Conservation (phyloP, 2,329 filamentous ascomycete genomes). For the Coniochaeta sp. region DNA sequence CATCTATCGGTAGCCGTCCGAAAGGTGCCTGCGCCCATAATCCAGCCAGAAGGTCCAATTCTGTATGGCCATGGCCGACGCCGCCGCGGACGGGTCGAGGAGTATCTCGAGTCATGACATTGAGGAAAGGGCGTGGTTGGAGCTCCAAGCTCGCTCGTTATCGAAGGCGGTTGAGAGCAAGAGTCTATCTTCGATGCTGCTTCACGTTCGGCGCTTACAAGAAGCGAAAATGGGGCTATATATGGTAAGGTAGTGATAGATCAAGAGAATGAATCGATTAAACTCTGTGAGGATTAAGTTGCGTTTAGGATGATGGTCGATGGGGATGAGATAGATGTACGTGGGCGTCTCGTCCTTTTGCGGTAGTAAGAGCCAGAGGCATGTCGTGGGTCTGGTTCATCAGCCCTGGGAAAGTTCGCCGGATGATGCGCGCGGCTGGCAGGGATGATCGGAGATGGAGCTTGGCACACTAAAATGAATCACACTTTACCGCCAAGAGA, state of each 20-base stretch:
- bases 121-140: slow-evolving; percentile 3
- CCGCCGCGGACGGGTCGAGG: slow-evolving; percentile 22
- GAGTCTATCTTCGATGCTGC: not conserved
- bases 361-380: not conserved
- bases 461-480: not conserved
- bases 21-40: slow-evolving; percentile 58
- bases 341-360: not conserved
- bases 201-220: no score
- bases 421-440: not conserved
- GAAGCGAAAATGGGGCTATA: no score
- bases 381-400: not conserved
- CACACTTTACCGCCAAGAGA: not conserved
- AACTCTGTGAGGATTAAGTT: not conserved
- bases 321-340: no score
- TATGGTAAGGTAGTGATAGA: no score
- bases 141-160: not conserved
- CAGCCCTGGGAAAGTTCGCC: not conserved
- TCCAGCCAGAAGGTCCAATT: slow-evolving; percentile 44
- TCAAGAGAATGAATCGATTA: no score
- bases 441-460: not conserved
- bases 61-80: slow-evolving; percentile 22
- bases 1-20: slow-evolving; percentile 51
- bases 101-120: slow-evolving; percentile 45
- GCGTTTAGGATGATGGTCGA: no score
- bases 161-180: not conserved